Evolutionary conservation across 1,284 basidiomycete species (phyloP).

Genomic region (Heterobasidion annosum): DNA sequence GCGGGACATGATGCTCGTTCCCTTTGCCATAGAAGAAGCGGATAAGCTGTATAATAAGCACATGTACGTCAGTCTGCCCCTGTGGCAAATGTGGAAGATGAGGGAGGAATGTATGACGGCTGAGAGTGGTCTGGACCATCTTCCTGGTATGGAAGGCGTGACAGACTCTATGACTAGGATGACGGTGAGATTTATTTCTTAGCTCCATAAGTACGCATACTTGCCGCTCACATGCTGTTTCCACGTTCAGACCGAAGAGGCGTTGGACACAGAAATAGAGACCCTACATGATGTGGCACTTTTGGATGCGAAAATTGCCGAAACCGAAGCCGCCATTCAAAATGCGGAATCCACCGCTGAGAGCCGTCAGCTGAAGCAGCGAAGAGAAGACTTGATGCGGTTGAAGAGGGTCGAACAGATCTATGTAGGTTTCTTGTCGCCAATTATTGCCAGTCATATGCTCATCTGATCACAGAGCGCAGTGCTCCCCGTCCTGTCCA

Average conservation of each 20-base stretch:
- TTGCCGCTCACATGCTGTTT: background rate
- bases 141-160: constrained; percentile 54
- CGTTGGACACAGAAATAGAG: constrained; percentile 29
- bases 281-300: constrained; percentile 59
- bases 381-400: constrained; percentile 72
- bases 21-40: constrained; percentile 94
- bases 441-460: background rate
- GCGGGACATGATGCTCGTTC: constrained; percentile 63
- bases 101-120: constrained; percentile 91
- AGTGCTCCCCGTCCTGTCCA: constrained; percentile 75
- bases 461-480: constrained; percentile 39
- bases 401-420: constrained; percentile 84
- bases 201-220: constrained; percentile 5
- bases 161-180: constrained; percentile 18
- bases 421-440: constrained; percentile 56
- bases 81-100: constrained; percentile 93
- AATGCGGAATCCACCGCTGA: constrained; percentile 45
- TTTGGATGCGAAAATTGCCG: constrained; percentile 62
- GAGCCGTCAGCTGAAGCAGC: constrained; percentile 56
- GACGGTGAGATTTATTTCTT: constrained; percentile 23
- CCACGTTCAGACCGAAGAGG: constrained; percentile 42
- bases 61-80: constrained; percentile 82
- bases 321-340: constrained; percentile 51
- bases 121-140: constrained; percentile 83
- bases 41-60: constrained; percentile 86